Base-by-base conservation (phyloP, 768 basidiomycete genomes). In the Amanita molliuscula region DNA sequence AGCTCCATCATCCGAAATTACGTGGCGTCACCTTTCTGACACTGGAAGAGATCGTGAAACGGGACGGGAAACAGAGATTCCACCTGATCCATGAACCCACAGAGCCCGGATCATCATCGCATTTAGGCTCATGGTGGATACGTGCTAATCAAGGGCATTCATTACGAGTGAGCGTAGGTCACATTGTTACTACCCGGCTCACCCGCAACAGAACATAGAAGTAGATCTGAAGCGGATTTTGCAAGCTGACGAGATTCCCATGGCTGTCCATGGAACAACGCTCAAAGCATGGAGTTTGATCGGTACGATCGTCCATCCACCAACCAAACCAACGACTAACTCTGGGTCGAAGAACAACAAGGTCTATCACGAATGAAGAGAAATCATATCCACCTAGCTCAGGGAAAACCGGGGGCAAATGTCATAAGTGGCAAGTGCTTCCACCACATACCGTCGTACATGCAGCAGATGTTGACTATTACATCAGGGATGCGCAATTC, bases 381-480 rank as follows among this genome's bases (percentile, higher is more conserved):
- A 21, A 95, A 93, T 59, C 93, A 97, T 59, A 86, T 98, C 34
- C 95, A 99, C 64, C 72, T 96, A 11, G 93, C 94, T 0, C 86
- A 92, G 61, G 83, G 86, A 31, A 67, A 88, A 3, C 34, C 34
- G 2, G 79, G 80, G 7, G 62, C 80, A 2, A 75, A 76, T 4
- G 81, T 88, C 43, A 76, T 84, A 47, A 92, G 88, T 55, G 90
- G 92, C 89, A 50, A 21, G 80, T 63, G 13, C 34, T 34, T 28
- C 52, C 38, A 44, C 46, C 38, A 34, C 6, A 25, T 48, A 10
- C 6, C 20, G n/a, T 40, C 21, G 3, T 48, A 13, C 16, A 48
- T 11, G 23, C 10, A 44, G 8, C 20, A 13, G n/a, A 29, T 23
- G 23, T 16, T 36, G 23, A 25, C 15, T 35, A 18, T 23, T 34